Base-by-base conservation (phyloP, 257 asterid genomes). In the Knoxia roxburghii region DNA sequence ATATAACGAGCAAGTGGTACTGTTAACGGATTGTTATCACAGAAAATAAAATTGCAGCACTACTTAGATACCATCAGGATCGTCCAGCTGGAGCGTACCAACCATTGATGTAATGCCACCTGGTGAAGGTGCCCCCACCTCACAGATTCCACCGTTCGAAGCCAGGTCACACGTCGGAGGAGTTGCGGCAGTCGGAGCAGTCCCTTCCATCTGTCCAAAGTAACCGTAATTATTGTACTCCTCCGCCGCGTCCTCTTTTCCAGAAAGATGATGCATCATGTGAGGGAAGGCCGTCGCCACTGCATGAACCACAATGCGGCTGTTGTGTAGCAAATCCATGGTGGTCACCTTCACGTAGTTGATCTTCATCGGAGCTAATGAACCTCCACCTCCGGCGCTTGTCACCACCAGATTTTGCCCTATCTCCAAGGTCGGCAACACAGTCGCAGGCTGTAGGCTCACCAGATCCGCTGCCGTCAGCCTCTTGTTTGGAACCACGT, bases 281-380 rank as follows among this genome's bases (percentile, higher is more conserved):
- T 45, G 82, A 7, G 79, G 86, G 54, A 86, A 83, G n/a, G 92
- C 89, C 70, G n/a, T 68, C 0, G 86, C 61, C 51, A 84, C 70
- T 37, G 80, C 92, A 83, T 90, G 97, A 75, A 90, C 89, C 62
- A 70, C 92, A 43, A 90, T 73, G 75, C 85, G 85, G 54, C 61
- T 57, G 72, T 88, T 90, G 30, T 57, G 61, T 68, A 90, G 84
- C 80, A 88, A 11, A 75, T 83, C 87, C 32, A 80, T 56, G 40
- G 67, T 70, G 61, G 67, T 78, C 64, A 88, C 65, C 59, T 68
- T 90, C 80, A 82, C 89, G 49, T 81, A 86, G 56, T 90, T 90
- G 70, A 90, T 81, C 82, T 86, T 82, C 87, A 81, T 77, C 24
- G 95, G 88, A 27, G 70, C 50, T 43, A 84, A 69, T n/a, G 72